Evolutionary conservation across 345 rosid genomes (phyloP).

Genomic region (Viola odorata): DNA sequence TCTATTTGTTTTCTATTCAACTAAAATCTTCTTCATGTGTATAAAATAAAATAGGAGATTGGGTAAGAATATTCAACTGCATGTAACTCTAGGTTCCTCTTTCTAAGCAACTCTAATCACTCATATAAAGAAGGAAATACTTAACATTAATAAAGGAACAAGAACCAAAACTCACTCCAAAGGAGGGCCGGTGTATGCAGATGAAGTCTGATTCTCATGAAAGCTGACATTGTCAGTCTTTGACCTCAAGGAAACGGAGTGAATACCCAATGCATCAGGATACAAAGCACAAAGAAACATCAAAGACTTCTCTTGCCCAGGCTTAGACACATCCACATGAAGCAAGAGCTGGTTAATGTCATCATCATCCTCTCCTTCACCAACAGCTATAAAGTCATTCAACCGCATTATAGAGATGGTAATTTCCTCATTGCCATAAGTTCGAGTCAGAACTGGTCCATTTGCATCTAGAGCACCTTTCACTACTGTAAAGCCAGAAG

Average conservation of each 20-base stretch:
- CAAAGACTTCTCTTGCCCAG: conserved; percentile 51
- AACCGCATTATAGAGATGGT: conserved; percentile 59
- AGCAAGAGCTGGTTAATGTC: conserved; percentile 78
- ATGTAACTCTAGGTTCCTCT: not conserved
- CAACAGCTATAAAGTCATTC: conserved; percentile 38
- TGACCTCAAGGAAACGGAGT: conserved; percentile 75
- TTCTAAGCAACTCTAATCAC: not conserved
- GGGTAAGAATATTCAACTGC: too few species aligned
- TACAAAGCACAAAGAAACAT: conserved; percentile 86
- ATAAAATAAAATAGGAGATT: too few species aligned
- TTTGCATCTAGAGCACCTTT: conserved; percentile 65
- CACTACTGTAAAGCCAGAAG: conserved; percentile 53
- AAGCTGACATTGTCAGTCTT: conserved; percentile 37
- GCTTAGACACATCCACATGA: conserved; percentile 78
- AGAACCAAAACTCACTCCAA: conserved; percentile 53
- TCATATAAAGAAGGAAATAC: not conserved
- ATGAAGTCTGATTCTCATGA: conserved; percentile 33
- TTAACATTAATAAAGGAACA: not conserved
- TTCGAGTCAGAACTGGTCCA: conserved; percentile 69
- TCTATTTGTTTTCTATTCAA: too few species aligned
- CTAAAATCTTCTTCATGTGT: too few species aligned
- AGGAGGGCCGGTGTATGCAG: conserved; percentile 65
- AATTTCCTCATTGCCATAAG: conserved; percentile 63
- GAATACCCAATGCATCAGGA: conserved; percentile 90
- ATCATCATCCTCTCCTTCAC: conserved; percentile 47